A percentile compares a stretch with the other conserved stretches of the same genome.
phyloP scores from a whole-genome alignment of 2,329 filamentous ascomycete species.

The Neobulgaria alba region DNA sequence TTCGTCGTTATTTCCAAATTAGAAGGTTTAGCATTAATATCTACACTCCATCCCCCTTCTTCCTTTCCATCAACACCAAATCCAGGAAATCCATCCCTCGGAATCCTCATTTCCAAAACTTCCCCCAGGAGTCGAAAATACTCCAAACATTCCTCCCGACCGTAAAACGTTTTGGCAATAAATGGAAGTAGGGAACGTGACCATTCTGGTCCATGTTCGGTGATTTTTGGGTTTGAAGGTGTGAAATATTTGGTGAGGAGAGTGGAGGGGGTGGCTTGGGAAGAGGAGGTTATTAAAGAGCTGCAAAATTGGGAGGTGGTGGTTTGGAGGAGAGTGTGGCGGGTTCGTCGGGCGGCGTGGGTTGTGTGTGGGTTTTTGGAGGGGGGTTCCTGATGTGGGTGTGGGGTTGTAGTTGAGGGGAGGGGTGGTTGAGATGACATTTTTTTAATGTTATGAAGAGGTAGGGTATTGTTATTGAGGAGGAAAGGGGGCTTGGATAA shows the following conservation, averaged over 20 bases:
- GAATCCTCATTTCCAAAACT: constrained; percentile 18
- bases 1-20: too few relatives aligned
- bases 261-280: too few relatives aligned
- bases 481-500: too few relatives aligned
- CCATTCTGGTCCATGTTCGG: constrained; percentile 35
- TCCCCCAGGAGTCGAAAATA: constrained; percentile 32
- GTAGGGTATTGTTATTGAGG: too few relatives aligned
- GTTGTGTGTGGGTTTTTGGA: not conserved
- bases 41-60: constrained; percentile 24
- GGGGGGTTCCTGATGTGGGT: too few relatives aligned
- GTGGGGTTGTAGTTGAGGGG: too few relatives aligned
- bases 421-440: too few relatives aligned
- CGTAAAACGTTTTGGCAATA: constrained; percentile 30
- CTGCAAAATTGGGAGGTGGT: constrained; percentile 6
- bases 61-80: too few relatives aligned
- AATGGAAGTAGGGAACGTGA: constrained; percentile 31
- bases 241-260: constrained; percentile 6
- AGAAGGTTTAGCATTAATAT: too few relatives aligned
- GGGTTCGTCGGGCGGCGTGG: not conserved
- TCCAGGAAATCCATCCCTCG: constrained; percentile 4
- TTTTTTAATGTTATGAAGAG: too few relatives aligned
- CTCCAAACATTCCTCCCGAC: constrained; percentile 28
- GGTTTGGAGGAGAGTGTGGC: not conserved
- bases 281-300: not conserved
- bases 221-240: constrained; percentile 23